Percentiles rank a stretch among this genome's conserved stretches.
Evolutionary conservation across 495 filamentous ascomycete genomes (phyloP).

Genomic region (Durotheca rogersii): DNA sequence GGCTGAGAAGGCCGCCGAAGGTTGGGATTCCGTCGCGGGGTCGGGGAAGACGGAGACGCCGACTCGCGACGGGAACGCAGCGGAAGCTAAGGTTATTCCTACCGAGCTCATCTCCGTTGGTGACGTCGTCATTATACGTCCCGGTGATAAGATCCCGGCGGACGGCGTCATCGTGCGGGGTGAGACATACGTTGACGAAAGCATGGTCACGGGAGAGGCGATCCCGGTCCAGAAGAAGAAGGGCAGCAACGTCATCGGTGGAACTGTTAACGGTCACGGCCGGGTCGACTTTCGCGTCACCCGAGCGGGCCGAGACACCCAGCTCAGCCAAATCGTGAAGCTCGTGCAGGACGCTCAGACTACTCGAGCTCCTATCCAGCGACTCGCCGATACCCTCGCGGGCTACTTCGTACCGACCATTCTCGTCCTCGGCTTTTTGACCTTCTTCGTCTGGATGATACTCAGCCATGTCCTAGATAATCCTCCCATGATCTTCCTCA

Average conservation of each 20-base stretch:
- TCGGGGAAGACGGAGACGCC: constrained; percentile 48
- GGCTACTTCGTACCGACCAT: constrained; percentile 95
- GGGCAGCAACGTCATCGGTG: constrained; percentile 80
- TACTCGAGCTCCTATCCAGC: constrained; percentile 89
- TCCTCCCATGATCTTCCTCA: constrained; percentile 87
- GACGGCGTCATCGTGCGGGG: constrained; percentile 86
- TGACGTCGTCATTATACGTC: constrained; percentile 88
- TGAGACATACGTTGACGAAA: constrained; percentile 93
- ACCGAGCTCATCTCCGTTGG: constrained; percentile 94
- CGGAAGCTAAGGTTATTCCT: constrained; percentile 80
- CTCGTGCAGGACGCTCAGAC: constrained; percentile 97
- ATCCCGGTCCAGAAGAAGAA: constrained; percentile 87
- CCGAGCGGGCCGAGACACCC: constrained; percentile 89
- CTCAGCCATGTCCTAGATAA: constrained; percentile 77
- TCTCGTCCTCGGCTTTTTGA: constrained; percentile 76
- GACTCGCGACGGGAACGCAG: constrained; percentile 53
- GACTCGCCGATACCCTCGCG: constrained; percentile 85
- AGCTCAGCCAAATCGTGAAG: constrained; percentile 96
- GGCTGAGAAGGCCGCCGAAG: constrained; percentile 83
- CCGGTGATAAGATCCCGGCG: constrained; percentile 94
- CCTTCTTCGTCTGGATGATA: constrained; percentile 93
- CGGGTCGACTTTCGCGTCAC: constrained; percentile 92
- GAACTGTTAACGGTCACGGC: constrained; percentile 92
- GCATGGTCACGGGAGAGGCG: constrained; percentile 97
- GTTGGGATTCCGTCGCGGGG: constrained; percentile 56